phyloP scores from a whole-genome alignment of 2,329 filamentous ascomycete species.

The Colletotrichum salicis region DNA sequence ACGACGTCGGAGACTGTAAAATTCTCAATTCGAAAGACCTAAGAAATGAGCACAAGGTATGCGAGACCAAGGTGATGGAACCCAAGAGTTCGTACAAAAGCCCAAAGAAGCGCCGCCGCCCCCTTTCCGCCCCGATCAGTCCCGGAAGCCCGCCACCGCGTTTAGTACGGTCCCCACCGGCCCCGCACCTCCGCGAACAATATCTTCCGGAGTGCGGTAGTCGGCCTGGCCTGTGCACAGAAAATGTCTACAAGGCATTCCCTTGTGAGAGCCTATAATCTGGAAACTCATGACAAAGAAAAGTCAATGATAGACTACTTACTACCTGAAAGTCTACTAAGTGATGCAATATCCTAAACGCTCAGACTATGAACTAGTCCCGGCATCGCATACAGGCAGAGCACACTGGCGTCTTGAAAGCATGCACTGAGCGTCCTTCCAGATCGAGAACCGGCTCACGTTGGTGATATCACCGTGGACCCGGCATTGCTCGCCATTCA shows the following conservation, averaged over 20 bases:
- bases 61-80: not conserved
- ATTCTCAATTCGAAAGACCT: not conserved
- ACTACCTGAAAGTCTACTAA: too few species aligned
- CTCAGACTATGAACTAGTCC: not conserved
- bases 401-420: too few species aligned
- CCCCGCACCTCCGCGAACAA: not conserved
- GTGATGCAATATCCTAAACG: too few species aligned
- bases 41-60: not conserved
- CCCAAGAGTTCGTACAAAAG: not conserved
- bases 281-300: not conserved
- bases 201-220: not conserved
- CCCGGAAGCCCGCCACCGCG: not conserved
- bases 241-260: not conserved
- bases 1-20: not conserved
- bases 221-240: constrained; percentile 4
- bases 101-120: not conserved
- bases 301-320: not conserved
- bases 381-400: not conserved
- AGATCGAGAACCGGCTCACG: not conserved
- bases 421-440: too few species aligned
- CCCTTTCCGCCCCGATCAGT: not conserved
- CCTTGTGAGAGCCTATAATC: not conserved
- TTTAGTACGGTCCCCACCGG: not conserved
- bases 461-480: too few species aligned
- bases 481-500: not conserved